Evolutionary conservation across 2,329 filamentous ascomycete genomes (phyloP).

Genomic region (Hansfordia pulvinata): DNA sequence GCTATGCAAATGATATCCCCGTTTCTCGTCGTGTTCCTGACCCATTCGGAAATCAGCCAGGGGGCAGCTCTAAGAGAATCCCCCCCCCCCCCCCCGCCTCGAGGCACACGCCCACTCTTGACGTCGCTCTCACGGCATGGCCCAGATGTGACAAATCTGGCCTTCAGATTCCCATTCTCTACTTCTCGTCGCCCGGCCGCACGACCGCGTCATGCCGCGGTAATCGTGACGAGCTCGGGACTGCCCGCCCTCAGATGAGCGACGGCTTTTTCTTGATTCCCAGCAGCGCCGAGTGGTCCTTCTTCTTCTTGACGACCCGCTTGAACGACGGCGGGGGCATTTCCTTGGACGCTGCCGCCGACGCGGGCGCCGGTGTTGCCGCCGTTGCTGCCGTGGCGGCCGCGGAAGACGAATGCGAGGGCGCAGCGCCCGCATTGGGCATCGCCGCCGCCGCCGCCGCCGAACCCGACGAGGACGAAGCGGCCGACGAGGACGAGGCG

Average conservation of each 20-base stretch:
- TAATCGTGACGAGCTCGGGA: too few species aligned
- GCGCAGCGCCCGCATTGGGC: conserved; percentile 1
- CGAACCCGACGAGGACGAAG: neutral
- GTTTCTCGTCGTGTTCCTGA: too few species aligned
- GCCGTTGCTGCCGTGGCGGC: conserved; percentile 18
- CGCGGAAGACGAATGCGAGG: conserved; percentile 9
- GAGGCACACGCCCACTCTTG: too few species aligned
- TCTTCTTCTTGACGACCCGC: conserved; percentile 74
- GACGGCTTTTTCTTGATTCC: conserved; percentile 79
- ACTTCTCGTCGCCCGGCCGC: too few species aligned
- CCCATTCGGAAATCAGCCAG: too few species aligned
- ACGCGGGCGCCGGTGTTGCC: conserved; percentile 9
- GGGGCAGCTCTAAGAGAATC: too few species aligned
- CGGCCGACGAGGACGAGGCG: conserved; percentile 1
- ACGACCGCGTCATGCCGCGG: too few species aligned
- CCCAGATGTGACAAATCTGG: too few species aligned
- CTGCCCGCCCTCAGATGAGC: conserved; percentile 34
- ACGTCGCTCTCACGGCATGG: too few species aligned
- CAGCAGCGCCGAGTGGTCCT: conserved; percentile 58
- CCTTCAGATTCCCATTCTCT: too few species aligned
- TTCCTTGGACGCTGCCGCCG: conserved; percentile 9
- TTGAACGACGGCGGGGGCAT: conserved; percentile 56
- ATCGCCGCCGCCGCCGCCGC: conserved; percentile 4
- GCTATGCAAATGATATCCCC: too few species aligned
- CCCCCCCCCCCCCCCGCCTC: too few species aligned